Base-by-base conservation (phyloP, 257 asterid species). In the Vinca minor region DNA sequence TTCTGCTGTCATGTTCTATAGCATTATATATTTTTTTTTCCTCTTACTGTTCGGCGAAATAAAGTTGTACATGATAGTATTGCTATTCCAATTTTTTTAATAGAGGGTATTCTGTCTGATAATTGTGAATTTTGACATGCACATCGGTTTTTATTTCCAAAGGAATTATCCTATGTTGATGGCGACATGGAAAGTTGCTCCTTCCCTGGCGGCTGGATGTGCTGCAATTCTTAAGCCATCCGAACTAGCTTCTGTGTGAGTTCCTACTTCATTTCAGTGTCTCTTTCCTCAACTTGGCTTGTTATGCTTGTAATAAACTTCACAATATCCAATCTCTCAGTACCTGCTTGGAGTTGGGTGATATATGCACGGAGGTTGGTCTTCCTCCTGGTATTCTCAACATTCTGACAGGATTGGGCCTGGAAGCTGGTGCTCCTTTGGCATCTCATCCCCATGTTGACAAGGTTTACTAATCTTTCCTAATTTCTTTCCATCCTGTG, bases 171-270 rank as follows among this genome's bases (percentile, higher is more conserved):
- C 97, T 50, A 59, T 92, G 82, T 70, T 92, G 73, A 89, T 92
- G 96, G 97, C 98, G 18, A 78, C 91, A 45, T 92, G 98, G 98
- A 92, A 92, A 84, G 98, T 92, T 66, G 98, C 98, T 58, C 96
- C 97, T 58, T 95, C 98, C 56, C 78, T 92, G 46, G 98, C 98
- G 59, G 98, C 98, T 70, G 98, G 98, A 55, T 92, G 98, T 73
- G 72, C 91, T 70, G 94, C 95, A 66, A 84, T 92, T 69, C 95
- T 92, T 46, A 92, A 92, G 82, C 98, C 98, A 42, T 92, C 98
- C 3, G 98, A 92, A 72, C 65, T 92, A 67, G 85, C 94, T 47
- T 90, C 97, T 17, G 49, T 85, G 97, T 90, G 71, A 76, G 92
- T 72, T 63, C 35, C 63, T 69, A 21, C 75, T n/a, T 44, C 65